Evolutionary conservation across 352 stramenopile species (phyloP), one percentile per base, ranked within the genome.

Genomic region (Phytophthora kernoviae): DNA sequence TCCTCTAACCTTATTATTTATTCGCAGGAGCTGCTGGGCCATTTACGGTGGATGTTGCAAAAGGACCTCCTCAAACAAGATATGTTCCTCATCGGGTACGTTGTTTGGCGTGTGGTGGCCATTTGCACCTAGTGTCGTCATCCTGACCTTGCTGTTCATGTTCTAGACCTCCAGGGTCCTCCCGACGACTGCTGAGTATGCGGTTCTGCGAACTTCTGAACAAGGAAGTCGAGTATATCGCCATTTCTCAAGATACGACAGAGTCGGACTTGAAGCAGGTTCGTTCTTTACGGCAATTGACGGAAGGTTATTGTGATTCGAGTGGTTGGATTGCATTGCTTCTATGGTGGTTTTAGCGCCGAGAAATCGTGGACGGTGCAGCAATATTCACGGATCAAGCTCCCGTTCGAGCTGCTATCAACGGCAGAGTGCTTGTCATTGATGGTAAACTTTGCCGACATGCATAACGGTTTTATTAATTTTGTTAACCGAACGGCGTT

Each of bases 241-340:
- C 90, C n/a, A 79, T 99, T 48, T 97, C 92, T 20, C 79, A 87
- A 26, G 96, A 98, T 77, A 98, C 93, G 33, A 98, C 96, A 0
- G 96, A 98, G 68, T 91, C 84, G 0, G 91, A 97, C 60, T 62
- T 97, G 18, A 97, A 97, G 58, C 91, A 97, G 73, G 77, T 86
- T 34, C 9, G 45, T 54, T 20, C 5, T 47, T 7, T 7, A 15
- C 20, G 4, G 10, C 18, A 42, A 37, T 18, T 40, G 30, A 21
- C 42, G 30, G 6, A 7, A 7, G 24, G 3, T 6, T 30, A 30
- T 30, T 30, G 24, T 30, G 24, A 6, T 30, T 30, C 6, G 24
- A 30, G 6, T 6, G 6, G 24, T 30, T 30, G 24, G 24, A 30
- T 30, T 30, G 24, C 3, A 6, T 34, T 5, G 9, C 11, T 26